Conservation (phyloP, 192 early-diverging fungal genomes). For the Allomyces macrogynus region DNA sequence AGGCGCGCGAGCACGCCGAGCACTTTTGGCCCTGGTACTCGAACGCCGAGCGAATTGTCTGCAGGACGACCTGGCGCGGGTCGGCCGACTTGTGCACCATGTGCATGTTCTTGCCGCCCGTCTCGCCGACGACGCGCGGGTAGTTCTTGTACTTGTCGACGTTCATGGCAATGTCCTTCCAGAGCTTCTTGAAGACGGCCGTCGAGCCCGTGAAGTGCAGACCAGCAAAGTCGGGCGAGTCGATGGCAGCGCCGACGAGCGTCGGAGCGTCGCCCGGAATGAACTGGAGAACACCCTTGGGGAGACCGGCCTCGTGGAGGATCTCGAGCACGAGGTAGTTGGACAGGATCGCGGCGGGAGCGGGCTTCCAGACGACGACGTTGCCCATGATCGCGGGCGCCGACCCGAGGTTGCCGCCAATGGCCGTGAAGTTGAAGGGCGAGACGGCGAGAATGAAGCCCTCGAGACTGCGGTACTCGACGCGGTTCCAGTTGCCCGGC, state of each 20-base stretch:
- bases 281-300: slow-evolving; percentile 93
- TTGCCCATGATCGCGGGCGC: slow-evolving; percentile 96
- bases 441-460: slow-evolving; percentile 96
- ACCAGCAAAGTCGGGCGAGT: slow-evolving; percentile 79
- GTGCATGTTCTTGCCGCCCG: slow-evolving; percentile 99
- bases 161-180: slow-evolving; percentile 78
- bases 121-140: slow-evolving; percentile 95
- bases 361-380: slow-evolving; percentile 94
- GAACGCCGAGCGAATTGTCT: slow-evolving; percentile 80
- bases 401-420: slow-evolving; percentile 81
- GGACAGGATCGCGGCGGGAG: slow-evolving; percentile 62
- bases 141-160: slow-evolving; percentile 77
- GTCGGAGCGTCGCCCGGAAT: slow-evolving; percentile 70
- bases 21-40: slow-evolving; percentile 99
- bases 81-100: slow-evolving; percentile 66
- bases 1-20: slow-evolving; percentile 80
- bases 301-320: slow-evolving; percentile 84
- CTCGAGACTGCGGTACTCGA: slow-evolving; percentile 88
- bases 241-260: slow-evolving; percentile 60
- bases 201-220: slow-evolving; percentile 95
- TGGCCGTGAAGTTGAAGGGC: slow-evolving; percentile 99
- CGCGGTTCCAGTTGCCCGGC: slow-evolving; percentile 71
- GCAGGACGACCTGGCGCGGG: slow-evolving; percentile 53
- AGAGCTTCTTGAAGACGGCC: slow-evolving; percentile 77
- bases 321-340: slow-evolving; percentile 83